Evolutionary conservation across 805 yeast genomes (phyloP).

Genomic region (Lachancea dasiensis): DNA sequence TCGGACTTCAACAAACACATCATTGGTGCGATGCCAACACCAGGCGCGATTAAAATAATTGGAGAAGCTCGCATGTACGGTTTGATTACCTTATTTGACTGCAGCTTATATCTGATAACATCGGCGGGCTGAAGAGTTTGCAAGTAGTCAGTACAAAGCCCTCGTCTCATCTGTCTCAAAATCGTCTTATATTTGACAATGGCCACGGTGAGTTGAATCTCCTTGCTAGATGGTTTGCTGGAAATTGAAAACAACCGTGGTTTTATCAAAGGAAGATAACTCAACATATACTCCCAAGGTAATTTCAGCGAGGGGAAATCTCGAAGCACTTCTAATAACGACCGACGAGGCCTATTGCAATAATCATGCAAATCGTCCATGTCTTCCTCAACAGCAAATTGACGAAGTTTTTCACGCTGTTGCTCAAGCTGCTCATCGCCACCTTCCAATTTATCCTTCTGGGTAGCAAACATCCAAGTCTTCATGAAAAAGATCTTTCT

Average conservation of each 20-base stretch:
- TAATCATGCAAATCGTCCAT: slow-evolving; percentile 82
- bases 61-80: slow-evolving; percentile 39
- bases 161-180: slow-evolving; percentile 66
- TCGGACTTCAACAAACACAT: slow-evolving; percentile 53
- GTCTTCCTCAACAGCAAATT: slow-evolving; percentile 65
- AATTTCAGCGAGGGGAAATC: slow-evolving; percentile 75
- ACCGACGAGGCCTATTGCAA: slow-evolving; percentile 89
- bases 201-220: slow-evolving; percentile 69
- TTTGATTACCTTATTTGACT: slow-evolving; percentile 38
- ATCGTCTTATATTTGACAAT: slow-evolving; percentile 83
- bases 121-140: slow-evolving; percentile 45
- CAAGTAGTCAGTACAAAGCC: slow-evolving; percentile 78
- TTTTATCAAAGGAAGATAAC: slow-evolving; percentile 68
- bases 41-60: slow-evolving; percentile 77
- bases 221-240: slow-evolving; percentile 39
- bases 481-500: slow-evolving; percentile 72
- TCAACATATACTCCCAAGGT: slow-evolving; percentile 71
- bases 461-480: slow-evolving; percentile 70
- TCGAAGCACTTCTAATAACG: slow-evolving; percentile 71
- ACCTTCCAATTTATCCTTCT: slow-evolving; percentile 29
- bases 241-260: slow-evolving; percentile 87
- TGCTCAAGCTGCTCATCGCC: slow-evolving; percentile 39
- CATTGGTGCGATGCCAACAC: slow-evolving; percentile 96
- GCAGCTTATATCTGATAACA: slow-evolving; percentile 45
- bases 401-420: slow-evolving; percentile 69